Evolutionary conservation across 2,329 filamentous ascomycete genomes (phyloP), one percentile per base, ranked within the genome.

Genomic region (Colletotrichum eremochloae): DNA sequence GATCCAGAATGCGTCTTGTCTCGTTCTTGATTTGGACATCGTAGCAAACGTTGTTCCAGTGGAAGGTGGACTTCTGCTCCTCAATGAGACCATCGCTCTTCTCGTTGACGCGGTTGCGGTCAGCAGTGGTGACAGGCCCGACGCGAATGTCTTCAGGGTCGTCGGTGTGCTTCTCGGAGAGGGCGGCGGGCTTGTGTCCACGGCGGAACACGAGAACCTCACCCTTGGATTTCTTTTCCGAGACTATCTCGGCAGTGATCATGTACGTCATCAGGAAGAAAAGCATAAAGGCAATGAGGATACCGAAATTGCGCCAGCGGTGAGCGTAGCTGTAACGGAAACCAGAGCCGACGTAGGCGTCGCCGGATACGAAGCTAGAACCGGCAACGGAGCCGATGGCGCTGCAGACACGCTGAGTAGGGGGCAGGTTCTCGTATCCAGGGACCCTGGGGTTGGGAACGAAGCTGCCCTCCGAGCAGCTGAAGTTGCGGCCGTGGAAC

Each of bases 31-130:
- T 95, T 81, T 93, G 92, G 80, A 91, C 85, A 72, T 91, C 87
- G 77, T 89, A 97, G 83, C 92, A 95, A 1, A 97, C 92, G 76
- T 96, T 87, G 75, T 91, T 88, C 95, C 94, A 97, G 78, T 94
- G 93, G 86, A 97, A 97, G 73, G 95, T 90, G 31, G 93, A 93
- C 5, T 90, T 94, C 79, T 94, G 91, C 75, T 80, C 75, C 76
- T 85, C 80, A 2, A 88, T 78, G 46, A 83, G 85, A 53, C 81
- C 84, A 5, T 71, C 77, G 64, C 84, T 80, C 76, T 85, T 84
- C 53, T 82, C 78, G 40, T 76, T 77, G 68, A 77, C 78, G 14
- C 79, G 78, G 38, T 80, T 81, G 40, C 81, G 81, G 58, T 84
- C 82, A n/a, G 85, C 82, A 9, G 86, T 87, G 18, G 84, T 82